phyloP scores from a whole-genome alignment of 495 filamentous ascomycete species.

The Cercophora newfieldiana region DNA sequence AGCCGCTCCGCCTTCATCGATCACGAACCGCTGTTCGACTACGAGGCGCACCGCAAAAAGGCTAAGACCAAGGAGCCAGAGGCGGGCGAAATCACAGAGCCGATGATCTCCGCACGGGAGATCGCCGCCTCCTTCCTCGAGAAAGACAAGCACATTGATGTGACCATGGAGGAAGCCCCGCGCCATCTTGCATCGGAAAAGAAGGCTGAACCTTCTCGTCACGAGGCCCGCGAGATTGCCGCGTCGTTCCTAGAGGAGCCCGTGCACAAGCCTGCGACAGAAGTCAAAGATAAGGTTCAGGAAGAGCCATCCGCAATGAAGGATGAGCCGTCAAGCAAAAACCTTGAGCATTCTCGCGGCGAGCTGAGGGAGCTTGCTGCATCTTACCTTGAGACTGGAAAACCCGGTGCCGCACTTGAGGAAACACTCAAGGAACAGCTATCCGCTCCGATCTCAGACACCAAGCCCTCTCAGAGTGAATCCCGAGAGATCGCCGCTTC shows the following conservation, averaged over 20 bases:
- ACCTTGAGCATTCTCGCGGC: not conserved
- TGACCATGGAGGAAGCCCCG: not conserved
- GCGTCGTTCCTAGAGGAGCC: constrained; percentile 15
- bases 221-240: constrained; percentile 12
- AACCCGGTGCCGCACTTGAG: not conserved
- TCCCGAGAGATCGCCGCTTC: not conserved
- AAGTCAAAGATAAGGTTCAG: not conserved
- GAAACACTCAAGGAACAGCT: not conserved
- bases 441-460: not conserved
- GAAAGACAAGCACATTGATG: not conserved
- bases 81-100: constrained; percentile 12
- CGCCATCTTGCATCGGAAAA: constrained; percentile 8
- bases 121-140: constrained; percentile 17
- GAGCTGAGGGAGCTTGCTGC: constrained; percentile 1
- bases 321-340: too few relatives aligned
- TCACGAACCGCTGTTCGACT: constrained; percentile 43
- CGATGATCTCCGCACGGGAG: constrained; percentile 19
- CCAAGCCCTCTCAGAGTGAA: not conserved
- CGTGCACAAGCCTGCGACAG: not conserved
- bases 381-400: not conserved
- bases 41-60: constrained; percentile 38
- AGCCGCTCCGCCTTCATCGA: constrained; percentile 19
- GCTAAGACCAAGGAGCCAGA: constrained; percentile 32
- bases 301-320: not conserved
- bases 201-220: constrained; percentile 12